phyloP scores from a whole-genome alignment of 176 grass and related monocot genomes.

The Oryza longistaminata region DNA sequence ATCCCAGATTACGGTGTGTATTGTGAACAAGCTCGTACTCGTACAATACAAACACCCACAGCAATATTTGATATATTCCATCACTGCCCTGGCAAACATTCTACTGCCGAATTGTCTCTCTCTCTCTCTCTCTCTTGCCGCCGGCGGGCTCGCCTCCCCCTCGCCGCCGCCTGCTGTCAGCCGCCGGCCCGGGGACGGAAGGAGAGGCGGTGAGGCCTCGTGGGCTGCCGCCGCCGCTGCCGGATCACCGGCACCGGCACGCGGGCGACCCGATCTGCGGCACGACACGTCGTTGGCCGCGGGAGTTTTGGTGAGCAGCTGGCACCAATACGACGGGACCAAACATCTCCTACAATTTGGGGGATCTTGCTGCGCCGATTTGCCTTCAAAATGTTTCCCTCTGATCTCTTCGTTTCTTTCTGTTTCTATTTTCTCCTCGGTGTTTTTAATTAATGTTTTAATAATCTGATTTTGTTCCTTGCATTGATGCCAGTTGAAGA shows the following conservation, averaged over 20 bases:
- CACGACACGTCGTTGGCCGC: not conserved
- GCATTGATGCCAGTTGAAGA: slow-evolving; percentile 6
- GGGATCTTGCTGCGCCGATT: slow-evolving; percentile 7
- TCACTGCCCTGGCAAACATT: not conserved
- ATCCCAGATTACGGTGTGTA: too few relatives aligned
- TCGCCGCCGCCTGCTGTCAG: not conserved
- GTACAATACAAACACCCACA: too few relatives aligned
- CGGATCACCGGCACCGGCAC: slow-evolving; percentile 25
- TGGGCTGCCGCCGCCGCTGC: not conserved
- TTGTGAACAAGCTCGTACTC: too few relatives aligned
- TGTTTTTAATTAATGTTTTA: not conserved
- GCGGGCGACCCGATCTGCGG: slow-evolving; percentile 29
- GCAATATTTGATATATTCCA: too few relatives aligned
- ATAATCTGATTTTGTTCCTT: not conserved
- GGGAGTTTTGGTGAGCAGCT: slow-evolving; percentile 18
- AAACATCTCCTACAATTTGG: not conserved
- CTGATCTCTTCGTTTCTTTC: not conserved
- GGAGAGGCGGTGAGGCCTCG: not conserved
- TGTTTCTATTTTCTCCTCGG: not conserved
- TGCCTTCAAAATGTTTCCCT: not conserved
- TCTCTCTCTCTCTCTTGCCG: not conserved
- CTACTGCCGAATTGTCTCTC: too few relatives aligned
- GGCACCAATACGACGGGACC: not conserved
- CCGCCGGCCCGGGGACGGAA: not conserved
- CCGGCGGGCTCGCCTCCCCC: not conserved